Evolutionary conservation across 2,329 filamentous ascomycete genomes (phyloP), one percentile per base, ranked within the genome.

Genomic region (Hymenoscyphus salicellus): DNA sequence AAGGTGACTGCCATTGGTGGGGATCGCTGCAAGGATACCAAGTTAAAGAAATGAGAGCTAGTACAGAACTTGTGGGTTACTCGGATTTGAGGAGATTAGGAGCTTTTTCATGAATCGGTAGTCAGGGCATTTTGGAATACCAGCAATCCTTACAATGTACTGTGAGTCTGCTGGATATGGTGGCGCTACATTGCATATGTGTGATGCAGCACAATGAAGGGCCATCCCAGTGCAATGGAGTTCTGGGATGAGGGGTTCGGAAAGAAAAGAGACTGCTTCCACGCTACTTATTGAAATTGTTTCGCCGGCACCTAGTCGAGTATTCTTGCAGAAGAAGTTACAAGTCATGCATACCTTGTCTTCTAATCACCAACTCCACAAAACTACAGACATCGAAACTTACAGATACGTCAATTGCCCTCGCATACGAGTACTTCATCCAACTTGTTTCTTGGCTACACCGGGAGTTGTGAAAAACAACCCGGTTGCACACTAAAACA

Each of bases 121-220:
- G 20, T 26, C 11, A 49, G 33, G 10, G 4, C 33, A 38, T 14
- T 38, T 38, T 38, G 23, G 6, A 23, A 49, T 23, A 49, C 43
- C 20, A 52, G 46, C 20, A 52, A 52, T 26, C 46, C 46, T 52
- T 52, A 52, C 46, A 11, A 52, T 52, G 46, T 52, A 52, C 46
- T 52, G 20, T 23, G n/a, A 23, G 23, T 14, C 20, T 52, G 7
- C 46, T 52, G 8, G 20, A 52, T 26, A 14, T 52, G 46, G 20
- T 52, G n/a, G 46, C 41, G n/a, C 46, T 52, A 20, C 46, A 52
- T 52, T 52, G 46, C 20, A 52, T 52, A 11, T 14, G n/a, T 20
- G 46, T 23, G 20, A 23, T 23, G 11, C 46, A 52, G 11, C 20
- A 26, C 11, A 5, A 10, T 26, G 20, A 14, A 52, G 20, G 46